Evolutionary conservation across 2,329 filamentous ascomycete species (phyloP), one percentile per base, ranked within the genome.

Genomic region (Curvularia lunata): DNA sequence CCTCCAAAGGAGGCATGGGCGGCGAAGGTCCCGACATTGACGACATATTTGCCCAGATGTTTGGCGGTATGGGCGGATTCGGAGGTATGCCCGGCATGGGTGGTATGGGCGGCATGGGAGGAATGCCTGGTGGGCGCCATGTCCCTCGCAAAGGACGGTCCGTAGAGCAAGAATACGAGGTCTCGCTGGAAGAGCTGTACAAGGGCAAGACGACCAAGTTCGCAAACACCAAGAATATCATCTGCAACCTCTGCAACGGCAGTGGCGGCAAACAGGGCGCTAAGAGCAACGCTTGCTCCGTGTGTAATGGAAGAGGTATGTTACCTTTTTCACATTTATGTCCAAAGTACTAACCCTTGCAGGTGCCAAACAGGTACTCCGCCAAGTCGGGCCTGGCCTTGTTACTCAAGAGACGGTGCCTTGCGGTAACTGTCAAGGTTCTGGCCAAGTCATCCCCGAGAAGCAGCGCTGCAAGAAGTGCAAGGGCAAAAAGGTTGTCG

Each of bases 401-500:
- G 88, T 96, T 62, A 91, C 91, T 28, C 90, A 92, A 71, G 89
- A 92, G 70, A 87, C 88, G 6, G 87, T 93, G 37, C 78, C 88
- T 34, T 99, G 95, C 78, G 88, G 90, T 69, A 88, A 89, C 70
- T 99, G 95, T 79, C 84, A 88, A 59, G 94, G 93, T 32, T 85
- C 88, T n/a, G 95, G 95, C 5, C 88, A 88, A 72, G 88, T 93
- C 72, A 96, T 88, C 81, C 94, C 94, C 78, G 92, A 97, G 73
- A 98, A 98, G 83, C 95, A 99, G 73, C 91, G 92, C 75, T 99
- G 95, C 84, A 97, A 96, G 84, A 97, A 95, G 83, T 99, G 95
- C 86, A 98, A 98, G 81, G 95, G 95, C 72, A 91, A 91, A 77
- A 86, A 91, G 62, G 92, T 91, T 13, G 87, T 88, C 43, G 89